phyloP scores from a whole-genome alignment of 2,329 filamentous ascomycete species.

The Leptosphaerulina australis region DNA sequence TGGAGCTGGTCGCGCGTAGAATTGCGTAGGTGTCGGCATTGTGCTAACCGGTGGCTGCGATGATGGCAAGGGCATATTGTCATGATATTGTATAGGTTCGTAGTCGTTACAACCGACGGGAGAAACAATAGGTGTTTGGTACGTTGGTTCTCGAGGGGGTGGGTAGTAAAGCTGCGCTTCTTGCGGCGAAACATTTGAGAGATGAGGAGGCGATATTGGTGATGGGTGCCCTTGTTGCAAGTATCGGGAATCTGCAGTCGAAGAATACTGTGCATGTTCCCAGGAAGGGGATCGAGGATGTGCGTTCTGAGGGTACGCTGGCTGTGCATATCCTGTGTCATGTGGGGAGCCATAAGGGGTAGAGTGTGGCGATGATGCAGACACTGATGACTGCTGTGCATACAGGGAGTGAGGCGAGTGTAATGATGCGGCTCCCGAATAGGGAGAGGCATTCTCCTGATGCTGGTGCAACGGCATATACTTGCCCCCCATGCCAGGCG shows the following conservation, averaged over 20 bases:
- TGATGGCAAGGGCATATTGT: slow-evolving; percentile 13
- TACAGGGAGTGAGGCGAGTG: slow-evolving; percentile 26
- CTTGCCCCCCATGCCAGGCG: slow-evolving; percentile 29
- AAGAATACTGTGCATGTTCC: slow-evolving; percentile 29
- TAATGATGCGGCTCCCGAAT: slow-evolving; percentile 11
- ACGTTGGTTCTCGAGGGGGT: slow-evolving; percentile 29
- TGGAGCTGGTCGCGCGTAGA: slow-evolving; percentile 40
- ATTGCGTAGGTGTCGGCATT: slow-evolving; percentile 42
- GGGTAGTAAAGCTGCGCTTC: slow-evolving; percentile 39
- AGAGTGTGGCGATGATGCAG: slow-evolving; percentile 22
- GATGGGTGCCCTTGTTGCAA: slow-evolving; percentile 34
- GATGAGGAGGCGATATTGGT: slow-evolving; percentile 25
- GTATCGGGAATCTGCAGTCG: slow-evolving; percentile 25
- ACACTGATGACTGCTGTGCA: slow-evolving; percentile 25
- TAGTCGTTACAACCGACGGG: slow-evolving; percentile 25
- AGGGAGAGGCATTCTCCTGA: slow-evolving; percentile 19
- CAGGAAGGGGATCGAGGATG: slow-evolving; percentile 26
- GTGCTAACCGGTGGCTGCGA: slow-evolving; percentile 11
- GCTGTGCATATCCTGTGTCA: slow-evolving; percentile 2
- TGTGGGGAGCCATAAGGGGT: slow-evolving; percentile 12
- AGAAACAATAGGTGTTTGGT: slow-evolving; percentile 19
- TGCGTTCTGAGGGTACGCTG: slow-evolving; percentile 20
- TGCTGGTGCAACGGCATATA: slow-evolving; percentile 38
- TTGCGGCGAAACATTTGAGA: slow-evolving; percentile 17
- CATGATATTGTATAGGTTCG: slow-evolving; percentile 28